Evolutionary conservation across 257 asterid genomes (phyloP).

Genomic region (Primulina tabacum): DNA sequence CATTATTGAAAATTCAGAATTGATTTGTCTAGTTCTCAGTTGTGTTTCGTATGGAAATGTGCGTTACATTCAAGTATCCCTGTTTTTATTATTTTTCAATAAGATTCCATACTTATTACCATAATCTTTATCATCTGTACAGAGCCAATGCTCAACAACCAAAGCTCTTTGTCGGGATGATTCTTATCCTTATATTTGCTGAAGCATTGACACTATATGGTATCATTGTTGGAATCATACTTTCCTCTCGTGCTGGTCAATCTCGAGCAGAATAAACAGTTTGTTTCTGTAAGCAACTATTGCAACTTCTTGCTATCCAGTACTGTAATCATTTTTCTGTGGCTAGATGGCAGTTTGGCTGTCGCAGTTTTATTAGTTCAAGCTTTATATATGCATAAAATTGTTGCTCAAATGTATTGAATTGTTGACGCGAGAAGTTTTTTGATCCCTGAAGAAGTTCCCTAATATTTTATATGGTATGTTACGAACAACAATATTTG

Average conservation of each 20-base stretch:
- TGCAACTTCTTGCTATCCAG: slow-evolving; percentile 25
- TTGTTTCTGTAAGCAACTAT: slow-evolving; percentile 6
- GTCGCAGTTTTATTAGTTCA: not conserved
- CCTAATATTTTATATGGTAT: not conserved
- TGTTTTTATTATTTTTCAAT: not conserved
- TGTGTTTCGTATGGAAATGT: not conserved
- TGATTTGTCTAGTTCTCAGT: not conserved
- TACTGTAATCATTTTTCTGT: slow-evolving; percentile 23
- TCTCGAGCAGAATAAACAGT: slow-evolving; percentile 70
- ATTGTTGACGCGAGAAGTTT: not conserved
- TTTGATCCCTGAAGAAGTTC: not conserved
- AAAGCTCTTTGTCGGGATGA: slow-evolving; percentile 84
- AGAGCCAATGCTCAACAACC: slow-evolving; percentile 86
- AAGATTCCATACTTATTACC: slow-evolving; percentile 6
- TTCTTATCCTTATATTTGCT: slow-evolving; percentile 77
- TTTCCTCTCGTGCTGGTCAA: slow-evolving; percentile 87
- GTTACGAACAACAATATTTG: not conserved
- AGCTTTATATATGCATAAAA: not conserved
- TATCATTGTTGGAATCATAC: slow-evolving; percentile 84
- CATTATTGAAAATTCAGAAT: not conserved
- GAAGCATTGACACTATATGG: slow-evolving; percentile 79
- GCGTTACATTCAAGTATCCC: not conserved
- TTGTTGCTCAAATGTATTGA: not conserved
- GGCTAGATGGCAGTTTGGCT: slow-evolving; percentile 30
- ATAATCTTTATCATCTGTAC: slow-evolving; percentile 22